Conservation (phyloP, 371 early-diverging fungal genomes). For the Mucor plumbeus region DNA sequence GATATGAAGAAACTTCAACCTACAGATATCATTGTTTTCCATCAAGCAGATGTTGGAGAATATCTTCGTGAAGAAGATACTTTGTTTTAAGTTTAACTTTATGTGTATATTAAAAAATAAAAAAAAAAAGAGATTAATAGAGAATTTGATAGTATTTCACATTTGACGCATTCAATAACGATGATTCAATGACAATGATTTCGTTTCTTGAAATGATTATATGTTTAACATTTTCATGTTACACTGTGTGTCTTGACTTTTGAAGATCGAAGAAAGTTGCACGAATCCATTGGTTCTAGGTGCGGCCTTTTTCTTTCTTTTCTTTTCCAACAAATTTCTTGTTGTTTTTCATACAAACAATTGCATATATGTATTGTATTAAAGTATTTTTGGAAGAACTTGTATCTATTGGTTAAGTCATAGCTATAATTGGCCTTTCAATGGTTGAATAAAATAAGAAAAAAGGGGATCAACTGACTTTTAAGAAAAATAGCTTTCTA, state of each 20-base stretch:
- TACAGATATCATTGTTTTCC: constrained; percentile 94
- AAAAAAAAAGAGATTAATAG: neutral
- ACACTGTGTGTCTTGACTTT: neutral
- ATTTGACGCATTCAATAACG: neutral
- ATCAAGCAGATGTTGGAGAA: constrained; percentile 99
- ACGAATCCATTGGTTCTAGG: neutral
- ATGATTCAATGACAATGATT: neutral
- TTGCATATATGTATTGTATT: neutral
- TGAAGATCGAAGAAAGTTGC: constrained; percentile 5
- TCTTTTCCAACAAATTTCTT: neutral
- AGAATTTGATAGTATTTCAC: neutral
- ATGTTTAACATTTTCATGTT: neutral
- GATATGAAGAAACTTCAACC: constrained; percentile 94
- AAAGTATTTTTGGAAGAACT: neutral
- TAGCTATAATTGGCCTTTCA: too few relatives aligned
- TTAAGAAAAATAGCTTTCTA: constrained; percentile 2
- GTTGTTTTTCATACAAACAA: neutral
- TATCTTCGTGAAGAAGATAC: constrained; percentile 96
- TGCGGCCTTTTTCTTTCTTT: neutral
- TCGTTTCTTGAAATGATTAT: neutral
- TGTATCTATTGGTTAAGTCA: too few relatives aligned
- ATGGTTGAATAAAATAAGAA: neutral
- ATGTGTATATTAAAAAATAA: neutral
- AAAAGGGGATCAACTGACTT: constrained; percentile 6
- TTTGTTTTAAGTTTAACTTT: constrained; percentile 63